A percentile compares a stretch with the other conserved stretches of the same genome.
phyloP scores from a whole-genome alignment of 2,329 filamentous ascomycete genomes.

The Lizonia empirigonia region DNA sequence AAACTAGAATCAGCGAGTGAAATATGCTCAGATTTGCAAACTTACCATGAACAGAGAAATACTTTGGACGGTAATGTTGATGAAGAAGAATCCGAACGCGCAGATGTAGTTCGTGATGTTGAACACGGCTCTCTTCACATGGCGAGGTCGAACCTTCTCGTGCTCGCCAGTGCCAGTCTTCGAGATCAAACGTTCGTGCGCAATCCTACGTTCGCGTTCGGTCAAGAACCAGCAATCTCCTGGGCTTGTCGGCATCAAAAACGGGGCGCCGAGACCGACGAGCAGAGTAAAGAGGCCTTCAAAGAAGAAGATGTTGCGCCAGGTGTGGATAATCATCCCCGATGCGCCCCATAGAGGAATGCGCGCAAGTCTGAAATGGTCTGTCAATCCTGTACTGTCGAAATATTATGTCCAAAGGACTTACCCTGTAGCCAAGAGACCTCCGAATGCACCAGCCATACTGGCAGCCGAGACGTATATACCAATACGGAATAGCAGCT shows the following conservation, averaged over 20 bases:
- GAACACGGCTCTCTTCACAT: conserved; percentile 58
- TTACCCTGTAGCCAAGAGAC: conserved; percentile 61
- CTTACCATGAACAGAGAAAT: conserved; percentile 49
- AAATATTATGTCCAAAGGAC: conserved; percentile 11
- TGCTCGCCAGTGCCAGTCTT: conserved; percentile 56
- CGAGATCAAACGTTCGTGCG: conserved; percentile 56
- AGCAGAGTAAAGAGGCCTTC: conserved; percentile 62
- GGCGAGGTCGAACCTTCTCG: conserved; percentile 55
- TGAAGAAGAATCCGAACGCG: conserved; percentile 63
- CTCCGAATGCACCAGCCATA: conserved; percentile 64
- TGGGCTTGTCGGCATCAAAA: conserved; percentile 60
- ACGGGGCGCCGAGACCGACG: conserved; percentile 55
- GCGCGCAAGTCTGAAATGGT: conserved; percentile 32
- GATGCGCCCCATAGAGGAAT: conserved; percentile 60
- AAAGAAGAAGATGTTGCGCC: conserved; percentile 64
- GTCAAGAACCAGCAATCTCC: conserved; percentile 57
- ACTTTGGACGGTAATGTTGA: conserved; percentile 65
- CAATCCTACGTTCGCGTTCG: conserved; percentile 61
- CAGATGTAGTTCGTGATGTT: conserved; percentile 67
- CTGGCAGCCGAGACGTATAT: conserved; percentile 62
- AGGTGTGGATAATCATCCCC: conserved; percentile 52
- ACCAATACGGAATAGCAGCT: conserved; percentile 61
- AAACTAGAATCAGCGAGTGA: conserved; percentile 10
- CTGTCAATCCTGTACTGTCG: conserved; percentile 3
- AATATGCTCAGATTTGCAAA: not conserved